phyloP scores from a whole-genome alignment of 1,284 basidiomycete genomes.

The Trametes polyzona region DNA sequence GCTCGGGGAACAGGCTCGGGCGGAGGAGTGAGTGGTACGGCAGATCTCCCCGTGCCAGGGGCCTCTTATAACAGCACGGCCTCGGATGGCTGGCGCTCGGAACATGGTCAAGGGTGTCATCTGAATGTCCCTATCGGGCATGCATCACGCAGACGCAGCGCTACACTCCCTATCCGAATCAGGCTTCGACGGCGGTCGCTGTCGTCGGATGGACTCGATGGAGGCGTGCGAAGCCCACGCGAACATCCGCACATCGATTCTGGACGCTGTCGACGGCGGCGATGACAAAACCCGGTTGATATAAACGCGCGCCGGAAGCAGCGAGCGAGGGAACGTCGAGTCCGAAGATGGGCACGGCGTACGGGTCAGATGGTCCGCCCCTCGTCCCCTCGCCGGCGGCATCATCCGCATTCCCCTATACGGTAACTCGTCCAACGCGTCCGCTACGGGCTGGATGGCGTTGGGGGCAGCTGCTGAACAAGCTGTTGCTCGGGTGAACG shows the following conservation, averaged over 20 bases:
- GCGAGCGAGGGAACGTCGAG: constrained; percentile 19
- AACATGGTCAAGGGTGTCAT: constrained; percentile 24
- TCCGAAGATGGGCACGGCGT: constrained; percentile 11
- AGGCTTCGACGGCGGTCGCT: neutral
- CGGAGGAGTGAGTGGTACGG: neutral
- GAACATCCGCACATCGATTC: neutral
- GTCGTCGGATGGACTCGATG: neutral
- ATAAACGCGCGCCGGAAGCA: constrained; percentile 1
- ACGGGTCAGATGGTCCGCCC: constrained; percentile 17
- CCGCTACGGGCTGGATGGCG: neutral
- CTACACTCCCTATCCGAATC: neutral
- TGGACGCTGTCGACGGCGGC: neutral
- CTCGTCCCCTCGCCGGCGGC: constrained; percentile 6
- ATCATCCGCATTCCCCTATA: constrained; percentile 7
- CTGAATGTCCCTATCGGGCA: constrained; percentile 22
- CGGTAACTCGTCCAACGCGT: constrained; percentile 21
- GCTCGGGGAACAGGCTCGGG: neutral
- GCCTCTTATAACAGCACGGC: constrained; percentile 14
- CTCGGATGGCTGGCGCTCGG: constrained; percentile 18
- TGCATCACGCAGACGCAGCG: constrained; percentile 4
- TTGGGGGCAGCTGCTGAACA: neutral
- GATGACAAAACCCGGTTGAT: neutral
- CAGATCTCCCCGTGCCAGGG: neutral
- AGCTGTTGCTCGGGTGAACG: neutral
- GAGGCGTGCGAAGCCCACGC: neutral